Evolutionary conservation across 2,329 filamentous ascomycete genomes (phyloP), one percentile per base, ranked within the genome.

Genomic region (Colletotrichum somersetense): DNA sequence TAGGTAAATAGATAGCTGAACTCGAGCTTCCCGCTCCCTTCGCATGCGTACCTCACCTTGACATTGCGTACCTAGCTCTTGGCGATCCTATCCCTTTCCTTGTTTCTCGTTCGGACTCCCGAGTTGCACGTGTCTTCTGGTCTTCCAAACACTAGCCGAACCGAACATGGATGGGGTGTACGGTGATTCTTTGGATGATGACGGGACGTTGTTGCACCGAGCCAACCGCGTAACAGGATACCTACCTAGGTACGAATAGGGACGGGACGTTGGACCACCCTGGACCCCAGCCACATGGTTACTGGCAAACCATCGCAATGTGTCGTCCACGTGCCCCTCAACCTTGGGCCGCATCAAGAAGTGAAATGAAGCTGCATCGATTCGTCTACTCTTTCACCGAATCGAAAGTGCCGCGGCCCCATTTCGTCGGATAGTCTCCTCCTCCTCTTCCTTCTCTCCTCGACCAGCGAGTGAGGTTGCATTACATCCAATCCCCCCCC

Each of bases 141-240:
- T 18, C 52, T 48, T 65, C 40, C 35, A 40, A 58, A 59, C 20
- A 62, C 38, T 55, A 46, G 53, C 67, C 52, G 62, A 53, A 69
- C 35, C 30, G 30, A 30, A 30, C 30, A 3, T 30, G 30, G 30
- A 52, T 66, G 67, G 67, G 62, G 26, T 38, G 52, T 42, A 44
- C 53, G 40, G 33, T 52, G 61, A 58, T 62, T 40, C 61, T 69
- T 69, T 69, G 61, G 66, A 65, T 50, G 66, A 69, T n/a, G 16
- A 46, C 61, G 53, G 53, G 26, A 65, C 44, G 35, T 33, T 69
- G 42, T 52, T 61, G 46, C 53, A 44, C 44, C 66, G 61, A 69
- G 61, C 59, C 66, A 69, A 58, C 66, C 35, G 18, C 16, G 40
- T 44, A n/a, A 14, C 23, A 23, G 18, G 42, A 53, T 38, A 30